Evolutionary conservation across 331 rosid species (phyloP).

Genomic region (Spiraea crenata): DNA sequence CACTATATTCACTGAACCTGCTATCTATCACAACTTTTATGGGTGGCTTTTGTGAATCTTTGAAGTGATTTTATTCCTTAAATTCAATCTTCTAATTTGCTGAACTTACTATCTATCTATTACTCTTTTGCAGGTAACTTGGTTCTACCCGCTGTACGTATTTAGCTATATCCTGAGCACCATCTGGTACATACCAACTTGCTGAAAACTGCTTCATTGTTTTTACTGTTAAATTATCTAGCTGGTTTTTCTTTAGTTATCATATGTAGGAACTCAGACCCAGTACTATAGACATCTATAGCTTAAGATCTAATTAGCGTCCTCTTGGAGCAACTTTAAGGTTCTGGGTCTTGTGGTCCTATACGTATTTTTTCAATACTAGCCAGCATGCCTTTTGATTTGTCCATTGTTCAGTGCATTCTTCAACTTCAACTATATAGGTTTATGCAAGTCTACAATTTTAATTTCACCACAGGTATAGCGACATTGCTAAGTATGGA

Average conservation of each 20-base stretch:
- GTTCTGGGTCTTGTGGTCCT: neutral
- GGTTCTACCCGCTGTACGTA: conserved; percentile 87
- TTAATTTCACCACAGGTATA: conserved; percentile 61
- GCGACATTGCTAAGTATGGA: conserved; percentile 87
- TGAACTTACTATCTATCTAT: conserved; percentile 14
- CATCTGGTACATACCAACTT: conserved; percentile 55
- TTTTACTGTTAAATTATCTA: conserved; percentile 9
- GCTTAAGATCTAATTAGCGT: neutral
- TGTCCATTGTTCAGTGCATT: neutral
- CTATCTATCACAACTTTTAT: too few species aligned
- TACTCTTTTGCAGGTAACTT: conserved; percentile 54
- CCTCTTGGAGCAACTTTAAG: neutral
- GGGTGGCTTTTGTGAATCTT: neutral
- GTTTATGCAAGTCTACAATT: conserved; percentile 10
- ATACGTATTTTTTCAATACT: neutral
- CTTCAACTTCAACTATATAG: conserved; percentile 11
- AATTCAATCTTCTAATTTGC: conserved; percentile 3
- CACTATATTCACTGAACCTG: neutral
- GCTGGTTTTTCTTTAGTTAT: conserved; percentile 10
- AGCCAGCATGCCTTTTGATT: neutral
- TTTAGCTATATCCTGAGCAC: conserved; percentile 80
- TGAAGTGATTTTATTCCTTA: neutral
- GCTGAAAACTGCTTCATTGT: conserved; percentile 1
- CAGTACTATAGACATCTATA: neutral
- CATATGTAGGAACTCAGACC: conserved; percentile 4